These are phyloP conservation scores for Xylaria sp. DNA, from an alignment of 2,329 filamentous ascomycete species.

Conservation along the genomic window DNA sequence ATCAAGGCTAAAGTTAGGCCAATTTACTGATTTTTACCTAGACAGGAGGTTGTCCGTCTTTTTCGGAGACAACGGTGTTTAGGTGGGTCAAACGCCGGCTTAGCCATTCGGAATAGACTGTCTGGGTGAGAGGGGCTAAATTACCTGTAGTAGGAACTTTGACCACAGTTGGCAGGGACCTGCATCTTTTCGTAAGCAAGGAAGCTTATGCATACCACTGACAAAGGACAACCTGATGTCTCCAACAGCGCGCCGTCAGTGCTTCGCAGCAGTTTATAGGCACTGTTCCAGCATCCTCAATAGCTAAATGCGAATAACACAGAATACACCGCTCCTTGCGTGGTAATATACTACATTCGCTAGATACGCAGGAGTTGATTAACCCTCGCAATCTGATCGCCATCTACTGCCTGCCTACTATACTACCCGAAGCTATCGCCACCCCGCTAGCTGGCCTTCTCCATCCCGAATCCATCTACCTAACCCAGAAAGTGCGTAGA, in stretches of 20 bases:
- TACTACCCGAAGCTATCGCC: conserved; percentile 6
- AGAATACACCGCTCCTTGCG: conserved; percentile 8
- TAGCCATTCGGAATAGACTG: conserved; percentile 15
- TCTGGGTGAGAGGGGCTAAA: conserved; percentile 14
- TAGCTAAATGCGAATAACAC: background rate
- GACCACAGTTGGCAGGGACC: background rate
- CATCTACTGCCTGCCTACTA: background rate
- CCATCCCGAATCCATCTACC: background rate
- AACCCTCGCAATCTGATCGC: background rate
- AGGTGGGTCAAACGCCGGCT: conserved; percentile 29
- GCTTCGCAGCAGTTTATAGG: background rate
- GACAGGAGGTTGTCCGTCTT: background rate
- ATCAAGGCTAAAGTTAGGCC: background rate
- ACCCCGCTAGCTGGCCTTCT: background rate
- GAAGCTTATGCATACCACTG: background rate
- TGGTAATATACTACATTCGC: background rate
- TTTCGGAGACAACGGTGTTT: conserved; percentile 36
- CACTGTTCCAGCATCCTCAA: background rate
- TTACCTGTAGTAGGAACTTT: conserved; percentile 1
- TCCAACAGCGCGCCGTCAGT: background rate
- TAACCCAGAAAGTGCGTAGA: conserved; percentile 2
- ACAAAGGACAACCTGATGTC: too few species aligned
- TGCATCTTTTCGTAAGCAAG: background rate
- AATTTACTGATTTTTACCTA: background rate
- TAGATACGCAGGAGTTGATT: too few species aligned